Percentiles rank a stretch among this genome's conserved stretches.
phyloP scores from a whole-genome alignment of 345 rosid genomes.

The Erodium maritimum region DNA sequence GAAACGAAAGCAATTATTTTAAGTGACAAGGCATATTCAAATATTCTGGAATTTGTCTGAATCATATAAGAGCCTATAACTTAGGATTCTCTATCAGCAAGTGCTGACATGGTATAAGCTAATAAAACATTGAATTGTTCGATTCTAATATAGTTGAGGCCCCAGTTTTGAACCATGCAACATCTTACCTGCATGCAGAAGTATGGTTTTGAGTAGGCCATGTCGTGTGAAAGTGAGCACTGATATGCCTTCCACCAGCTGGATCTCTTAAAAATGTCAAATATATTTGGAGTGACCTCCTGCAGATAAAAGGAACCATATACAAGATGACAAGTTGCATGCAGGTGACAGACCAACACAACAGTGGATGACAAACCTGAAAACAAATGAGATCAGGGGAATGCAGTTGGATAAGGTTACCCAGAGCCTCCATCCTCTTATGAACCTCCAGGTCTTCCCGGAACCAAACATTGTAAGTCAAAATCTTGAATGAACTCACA shows the following conservation, averaged over 20 bases:
- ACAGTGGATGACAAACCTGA: constrained; percentile 43
- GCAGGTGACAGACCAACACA: background rate
- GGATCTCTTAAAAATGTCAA: constrained; percentile 40
- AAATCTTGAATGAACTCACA: constrained; percentile 41
- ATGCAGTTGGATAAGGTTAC: constrained; percentile 62
- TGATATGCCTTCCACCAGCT: constrained; percentile 82
- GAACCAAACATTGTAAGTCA: constrained; percentile 97
- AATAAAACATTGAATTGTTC: too few species aligned
- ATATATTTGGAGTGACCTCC: constrained; percentile 84
- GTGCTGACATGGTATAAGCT: too few species aligned
- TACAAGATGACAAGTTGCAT: constrained; percentile 5
- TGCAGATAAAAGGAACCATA: constrained; percentile 13
- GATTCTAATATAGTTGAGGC: too few species aligned
- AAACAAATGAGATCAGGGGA: constrained; percentile 83
- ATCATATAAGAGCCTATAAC: background rate
- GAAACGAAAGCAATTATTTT: background rate
- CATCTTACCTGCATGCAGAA: constrained; percentile 71
- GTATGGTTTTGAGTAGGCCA: constrained; percentile 39
- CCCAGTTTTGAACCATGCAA: background rate
- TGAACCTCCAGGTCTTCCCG: constrained; percentile 79
- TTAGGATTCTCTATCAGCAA: too few species aligned
- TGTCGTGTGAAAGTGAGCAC: constrained; percentile 47
- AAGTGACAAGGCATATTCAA: background rate
- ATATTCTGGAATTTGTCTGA: background rate
- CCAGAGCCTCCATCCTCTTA: constrained; percentile 70